A percentile compares a stretch with the other conserved stretches of the same genome.
Conservation (phyloP, 2,329 filamentous ascomycete species). For the Colletotrichum neosansevieriae region DNA sequence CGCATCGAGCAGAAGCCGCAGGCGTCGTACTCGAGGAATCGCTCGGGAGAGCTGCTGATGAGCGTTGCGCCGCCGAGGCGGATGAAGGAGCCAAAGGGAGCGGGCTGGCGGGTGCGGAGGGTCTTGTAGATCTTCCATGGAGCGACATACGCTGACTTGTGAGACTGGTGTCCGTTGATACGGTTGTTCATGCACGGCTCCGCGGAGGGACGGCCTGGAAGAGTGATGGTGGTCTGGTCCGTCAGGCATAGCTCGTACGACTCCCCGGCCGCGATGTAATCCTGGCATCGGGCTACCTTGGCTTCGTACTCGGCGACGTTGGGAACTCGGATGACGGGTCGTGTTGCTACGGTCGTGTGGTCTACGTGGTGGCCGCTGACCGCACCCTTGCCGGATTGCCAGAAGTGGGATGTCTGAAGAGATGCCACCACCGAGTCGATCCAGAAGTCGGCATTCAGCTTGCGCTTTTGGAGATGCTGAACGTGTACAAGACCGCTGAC, state of each 20-base stretch:
- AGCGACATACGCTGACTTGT: slow-evolving; percentile 44
- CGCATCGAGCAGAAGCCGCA: slow-evolving; percentile 79
- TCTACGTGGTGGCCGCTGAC: slow-evolving; percentile 9
- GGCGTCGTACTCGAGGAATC: slow-evolving; percentile 75
- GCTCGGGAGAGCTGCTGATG: slow-evolving; percentile 87
- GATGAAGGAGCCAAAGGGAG: slow-evolving; percentile 87
- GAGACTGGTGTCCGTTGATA: slow-evolving; percentile 31
- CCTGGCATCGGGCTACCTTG: slow-evolving; percentile 77
- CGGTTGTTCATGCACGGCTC: slow-evolving; percentile 31
- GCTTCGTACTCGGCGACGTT: slow-evolving; percentile 68
- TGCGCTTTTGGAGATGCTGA: slow-evolving; percentile 68
- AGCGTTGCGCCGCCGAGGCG: slow-evolving; percentile 78
- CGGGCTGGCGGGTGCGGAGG: slow-evolving; percentile 79
- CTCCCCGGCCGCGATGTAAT: slow-evolving; percentile 79
- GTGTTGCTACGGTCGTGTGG: slow-evolving; percentile 24
- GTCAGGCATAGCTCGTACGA: slow-evolving; percentile 91
- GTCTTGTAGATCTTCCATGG: slow-evolving; percentile 80
- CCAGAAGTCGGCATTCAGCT: slow-evolving; percentile 46
- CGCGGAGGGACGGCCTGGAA: slow-evolving; percentile 43
- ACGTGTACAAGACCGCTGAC: slow-evolving; percentile 70
- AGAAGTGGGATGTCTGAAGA: slow-evolving; percentile 50
- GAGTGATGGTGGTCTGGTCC: slow-evolving; percentile 75
- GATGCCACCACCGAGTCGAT: slow-evolving; percentile 46
- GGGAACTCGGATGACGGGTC: slow-evolving; percentile 53
- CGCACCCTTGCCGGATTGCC: slow-evolving; percentile 44